These are phyloP conservation scores for Calonectria montana DNA, from an alignment of 2,329 filamentous ascomycete genomes.

Conservation along the genomic window DNA sequence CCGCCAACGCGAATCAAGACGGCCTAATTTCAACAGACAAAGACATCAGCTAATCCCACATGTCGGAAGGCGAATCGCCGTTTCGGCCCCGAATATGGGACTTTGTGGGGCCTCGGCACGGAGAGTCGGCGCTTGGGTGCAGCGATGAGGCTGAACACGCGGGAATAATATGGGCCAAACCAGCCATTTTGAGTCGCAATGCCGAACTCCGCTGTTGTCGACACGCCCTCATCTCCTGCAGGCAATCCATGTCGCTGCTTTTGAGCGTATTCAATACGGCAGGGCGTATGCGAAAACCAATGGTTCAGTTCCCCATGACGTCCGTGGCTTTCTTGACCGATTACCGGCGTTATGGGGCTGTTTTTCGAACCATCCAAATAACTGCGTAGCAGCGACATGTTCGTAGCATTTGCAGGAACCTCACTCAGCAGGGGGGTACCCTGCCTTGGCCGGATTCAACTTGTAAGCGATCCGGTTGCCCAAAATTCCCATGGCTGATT, in stretches of 20 bases:
- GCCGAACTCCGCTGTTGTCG: slow-evolving; percentile 15
- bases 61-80: slow-evolving; percentile 37
- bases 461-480: background rate
- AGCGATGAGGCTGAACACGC: slow-evolving; percentile 21
- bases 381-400: background rate
- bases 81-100: slow-evolving; percentile 25
- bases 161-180: background rate
- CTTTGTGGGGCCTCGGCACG: slow-evolving; percentile 30
- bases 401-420: background rate
- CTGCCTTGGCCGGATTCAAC: background rate
- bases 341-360: background rate
- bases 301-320: slow-evolving; percentile 7
- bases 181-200: background rate
- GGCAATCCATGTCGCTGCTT: background rate
- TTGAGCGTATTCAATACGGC: slow-evolving; percentile 1
- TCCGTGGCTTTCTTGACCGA: background rate
- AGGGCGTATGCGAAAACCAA: slow-evolving; percentile 23
- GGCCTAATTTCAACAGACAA: background rate
- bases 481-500: background rate
- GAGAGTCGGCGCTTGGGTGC: slow-evolving; percentile 26
- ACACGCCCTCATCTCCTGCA: slow-evolving; percentile 3
- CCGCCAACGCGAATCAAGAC: background rate
- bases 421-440: background rate
- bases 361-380: background rate
- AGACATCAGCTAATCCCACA: slow-evolving; percentile 3